These are phyloP conservation scores for Naganishia vishniacii DNA, from an alignment of 768 basidiomycete genomes.

Conservation along the genomic window DNA sequence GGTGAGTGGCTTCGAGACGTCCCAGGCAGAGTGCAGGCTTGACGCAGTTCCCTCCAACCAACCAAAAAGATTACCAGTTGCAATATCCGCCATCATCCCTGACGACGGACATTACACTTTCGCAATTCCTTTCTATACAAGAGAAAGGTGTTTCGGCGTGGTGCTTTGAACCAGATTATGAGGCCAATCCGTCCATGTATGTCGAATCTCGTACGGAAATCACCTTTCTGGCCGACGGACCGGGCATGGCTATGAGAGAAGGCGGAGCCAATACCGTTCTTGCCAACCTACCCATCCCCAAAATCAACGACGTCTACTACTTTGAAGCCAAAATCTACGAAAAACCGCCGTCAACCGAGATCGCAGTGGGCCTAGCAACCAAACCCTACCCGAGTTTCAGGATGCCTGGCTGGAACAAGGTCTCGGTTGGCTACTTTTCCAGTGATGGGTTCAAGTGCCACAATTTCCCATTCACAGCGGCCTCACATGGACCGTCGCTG, in stretches of 20 bases:
- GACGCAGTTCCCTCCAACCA: too few relatives aligned
- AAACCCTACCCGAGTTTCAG: slow-evolving; percentile 96
- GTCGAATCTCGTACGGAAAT: slow-evolving; percentile 96
- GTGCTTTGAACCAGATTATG: slow-evolving; percentile 98
- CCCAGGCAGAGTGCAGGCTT: too few relatives aligned
- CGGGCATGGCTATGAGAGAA: slow-evolving; percentile 65
- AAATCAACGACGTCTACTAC: slow-evolving; percentile 97
- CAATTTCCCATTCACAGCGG: slow-evolving; percentile 87
- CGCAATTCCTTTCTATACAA: slow-evolving; percentile 97
- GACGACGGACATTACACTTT: slow-evolving; percentile 94
- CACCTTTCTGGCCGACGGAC: slow-evolving; percentile 68
- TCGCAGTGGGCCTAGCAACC: slow-evolving; percentile 90
- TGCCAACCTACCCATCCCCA: slow-evolving; percentile 92
- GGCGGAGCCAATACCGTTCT: slow-evolving; percentile 90
- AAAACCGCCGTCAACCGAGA: slow-evolving; percentile 74
- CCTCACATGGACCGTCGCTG: slow-evolving; percentile 73
- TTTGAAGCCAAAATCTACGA: slow-evolving; percentile 99
- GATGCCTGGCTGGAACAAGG: slow-evolving; percentile 74
- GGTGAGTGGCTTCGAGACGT: slow-evolving; percentile 55
- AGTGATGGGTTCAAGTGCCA: slow-evolving; percentile 88
- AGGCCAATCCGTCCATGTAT: slow-evolving; percentile 82
- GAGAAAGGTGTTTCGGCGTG: slow-evolving; percentile 99
- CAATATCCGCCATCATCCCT: slow-evolving; percentile 89
- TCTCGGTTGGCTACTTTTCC: slow-evolving; percentile 91
- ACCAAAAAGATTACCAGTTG: slow-evolving; percentile 54